These are phyloP conservation scores for Mycena citricolor DNA, from an alignment of 1,284 basidiomycete species.

Conservation along the genomic window DNA sequence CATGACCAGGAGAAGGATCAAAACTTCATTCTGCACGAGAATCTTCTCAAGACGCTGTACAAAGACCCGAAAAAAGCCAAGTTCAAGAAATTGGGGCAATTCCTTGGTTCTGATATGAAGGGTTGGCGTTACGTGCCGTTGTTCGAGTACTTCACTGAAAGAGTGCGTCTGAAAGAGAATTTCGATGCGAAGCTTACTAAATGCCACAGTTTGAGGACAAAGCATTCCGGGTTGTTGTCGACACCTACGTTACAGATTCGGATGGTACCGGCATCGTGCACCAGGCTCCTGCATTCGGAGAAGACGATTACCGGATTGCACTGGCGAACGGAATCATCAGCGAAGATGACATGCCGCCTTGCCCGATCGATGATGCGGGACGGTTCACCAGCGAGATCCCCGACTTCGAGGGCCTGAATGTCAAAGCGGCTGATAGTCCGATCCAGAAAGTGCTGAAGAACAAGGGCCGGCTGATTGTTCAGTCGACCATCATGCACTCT, in stretches of 20 bases:
- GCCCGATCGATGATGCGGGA: constrained; percentile 91
- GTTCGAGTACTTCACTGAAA: constrained; percentile 95
- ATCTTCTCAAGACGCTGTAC: constrained; percentile 87
- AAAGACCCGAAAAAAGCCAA: constrained; percentile 98
- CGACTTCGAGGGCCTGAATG: constrained; percentile 88
- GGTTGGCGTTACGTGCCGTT: constrained; percentile 96
- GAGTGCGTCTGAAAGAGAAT: constrained; percentile 50
- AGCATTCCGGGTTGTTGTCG: constrained; percentile 88
- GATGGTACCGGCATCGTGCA: constrained; percentile 99
- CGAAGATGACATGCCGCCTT: constrained; percentile 91
- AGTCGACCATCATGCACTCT: constrained; percentile 84
- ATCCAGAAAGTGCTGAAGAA: constrained; percentile 93
- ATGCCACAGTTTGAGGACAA: constrained; percentile 84
- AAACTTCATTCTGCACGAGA: constrained; percentile 94
- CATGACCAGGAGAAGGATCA: constrained; percentile 86
- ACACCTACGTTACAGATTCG: constrained; percentile 91
- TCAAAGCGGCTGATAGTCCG: constrained; percentile 95
- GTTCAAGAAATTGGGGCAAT: constrained; percentile 87
- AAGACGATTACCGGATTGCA: constrained; percentile 96
- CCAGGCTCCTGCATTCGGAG: constrained; percentile 98
- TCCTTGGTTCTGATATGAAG: constrained; percentile 90
- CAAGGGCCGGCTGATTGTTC: constrained; percentile 86
- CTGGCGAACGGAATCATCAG: constrained; percentile 81
- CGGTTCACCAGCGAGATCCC: constrained; percentile 87
- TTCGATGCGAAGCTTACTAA: neutral